These are phyloP conservation scores for Sonneratia caseolaris DNA, from an alignment of 345 rosid species.

Conservation along the genomic window DNA sequence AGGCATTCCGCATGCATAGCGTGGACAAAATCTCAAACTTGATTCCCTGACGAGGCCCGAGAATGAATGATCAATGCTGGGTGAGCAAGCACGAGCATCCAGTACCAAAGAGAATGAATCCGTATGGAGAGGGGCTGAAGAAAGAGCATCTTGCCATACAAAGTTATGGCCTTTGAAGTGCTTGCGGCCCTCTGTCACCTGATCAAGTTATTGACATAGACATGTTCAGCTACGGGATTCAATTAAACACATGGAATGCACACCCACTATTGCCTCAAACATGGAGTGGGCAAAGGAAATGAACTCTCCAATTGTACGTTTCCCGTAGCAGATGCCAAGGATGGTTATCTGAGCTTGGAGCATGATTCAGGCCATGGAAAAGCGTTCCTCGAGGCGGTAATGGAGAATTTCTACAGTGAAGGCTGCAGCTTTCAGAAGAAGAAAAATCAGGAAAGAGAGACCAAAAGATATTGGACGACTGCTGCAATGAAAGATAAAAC, in stretches of 20 bases:
- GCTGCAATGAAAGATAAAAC: neutral
- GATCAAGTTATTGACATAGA: conserved; percentile 16
- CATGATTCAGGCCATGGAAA: too few relatives aligned
- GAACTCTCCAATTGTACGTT: too few relatives aligned
- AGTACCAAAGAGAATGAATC: conserved; percentile 26
- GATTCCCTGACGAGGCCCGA: conserved; percentile 15
- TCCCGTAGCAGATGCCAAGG: too few relatives aligned
- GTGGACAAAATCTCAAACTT: conserved; percentile 18
- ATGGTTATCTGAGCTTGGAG: too few relatives aligned
- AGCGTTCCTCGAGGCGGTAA: too few relatives aligned
- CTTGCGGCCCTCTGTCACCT: conserved; percentile 11
- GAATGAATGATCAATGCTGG: conserved; percentile 13
- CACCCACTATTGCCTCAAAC: conserved; percentile 16
- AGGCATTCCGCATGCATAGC: conserved; percentile 11
- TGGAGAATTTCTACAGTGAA: neutral
- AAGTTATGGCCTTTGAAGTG: conserved; percentile 12
- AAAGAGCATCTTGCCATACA: conserved; percentile 18
- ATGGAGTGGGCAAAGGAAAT: conserved; percentile 18
- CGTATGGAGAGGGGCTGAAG: conserved; percentile 13
- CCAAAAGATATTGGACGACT: neutral
- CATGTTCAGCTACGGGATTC: conserved; percentile 9
- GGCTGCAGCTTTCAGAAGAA: neutral
- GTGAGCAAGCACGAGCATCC: conserved; percentile 18
- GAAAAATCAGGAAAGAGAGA: neutral
- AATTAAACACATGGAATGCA: conserved; percentile 18